These are phyloP conservation scores for Termitomyces sp. DNA, from an alignment of 768 basidiomycete species.

Conservation along the genomic window DNA sequence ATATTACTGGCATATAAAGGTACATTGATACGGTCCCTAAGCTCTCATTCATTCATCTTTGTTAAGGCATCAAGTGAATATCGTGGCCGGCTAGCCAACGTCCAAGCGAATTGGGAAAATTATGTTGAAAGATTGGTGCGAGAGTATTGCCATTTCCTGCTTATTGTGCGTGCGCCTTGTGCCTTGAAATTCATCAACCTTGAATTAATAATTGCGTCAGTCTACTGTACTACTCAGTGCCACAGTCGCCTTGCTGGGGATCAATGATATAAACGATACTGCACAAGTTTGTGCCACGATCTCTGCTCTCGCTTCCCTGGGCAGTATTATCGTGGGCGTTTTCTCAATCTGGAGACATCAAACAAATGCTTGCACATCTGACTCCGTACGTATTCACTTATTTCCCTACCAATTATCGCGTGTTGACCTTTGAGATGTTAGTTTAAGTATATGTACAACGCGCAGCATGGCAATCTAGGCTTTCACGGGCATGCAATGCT, in stretches of 20 bases:
- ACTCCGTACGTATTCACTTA: conserved; percentile 30
- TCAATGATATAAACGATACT: conserved; percentile 34
- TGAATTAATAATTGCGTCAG: conserved; percentile 18
- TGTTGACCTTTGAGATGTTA: conserved; percentile 13
- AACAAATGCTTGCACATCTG: conserved; percentile 35
- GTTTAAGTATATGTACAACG: conserved; percentile 54
- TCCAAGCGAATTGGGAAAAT: conserved; percentile 44
- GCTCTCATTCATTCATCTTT: neutral
- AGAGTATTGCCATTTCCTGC: conserved; percentile 53
- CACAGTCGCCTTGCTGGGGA: conserved; percentile 43
- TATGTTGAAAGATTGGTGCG: conserved; percentile 47
- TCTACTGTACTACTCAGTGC: conserved; percentile 52
- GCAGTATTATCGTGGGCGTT: conserved; percentile 50
- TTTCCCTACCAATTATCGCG: neutral
- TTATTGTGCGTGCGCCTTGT: conserved; percentile 36
- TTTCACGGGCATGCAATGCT: conserved; percentile 46
- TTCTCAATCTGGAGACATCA: conserved; percentile 57
- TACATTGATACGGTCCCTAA: neutral
- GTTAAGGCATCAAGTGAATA: conserved; percentile 37
- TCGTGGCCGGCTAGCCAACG: conserved; percentile 40
- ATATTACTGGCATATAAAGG: conserved; percentile 45
- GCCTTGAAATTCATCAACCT: neutral
- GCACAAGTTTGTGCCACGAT: conserved; percentile 34
- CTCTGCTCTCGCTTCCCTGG: conserved; percentile 46
- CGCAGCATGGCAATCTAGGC: conserved; percentile 37